Evolutionary conservation across 148 eudicot genomes (phyloP).

Genomic region (Pharnaceum exiguum): DNA sequence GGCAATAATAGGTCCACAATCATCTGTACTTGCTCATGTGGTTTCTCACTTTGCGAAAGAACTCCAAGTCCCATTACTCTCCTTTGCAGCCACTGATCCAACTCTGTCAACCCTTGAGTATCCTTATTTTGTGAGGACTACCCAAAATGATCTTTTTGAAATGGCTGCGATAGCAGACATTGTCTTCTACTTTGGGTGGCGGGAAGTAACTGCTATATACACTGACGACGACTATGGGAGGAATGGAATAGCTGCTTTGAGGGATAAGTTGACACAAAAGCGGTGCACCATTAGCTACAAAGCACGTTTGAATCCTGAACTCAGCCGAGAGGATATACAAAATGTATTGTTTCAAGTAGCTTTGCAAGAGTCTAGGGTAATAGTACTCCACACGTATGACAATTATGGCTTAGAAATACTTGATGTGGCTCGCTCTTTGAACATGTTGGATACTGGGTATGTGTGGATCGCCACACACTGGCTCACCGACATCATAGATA

Average conservation of each 20-base stretch:
- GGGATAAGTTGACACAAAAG: slow-evolving; percentile 36
- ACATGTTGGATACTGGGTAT: slow-evolving; percentile 54
- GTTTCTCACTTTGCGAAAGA: slow-evolving; percentile 42
- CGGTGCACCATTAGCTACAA: slow-evolving; percentile 41
- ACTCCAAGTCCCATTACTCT: slow-evolving; percentile 59
- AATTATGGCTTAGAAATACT: slow-evolving; percentile 35
- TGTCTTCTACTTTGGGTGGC: slow-evolving; percentile 48
- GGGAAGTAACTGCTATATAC: slow-evolving; percentile 46
- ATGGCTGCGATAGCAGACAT: slow-evolving; percentile 67
- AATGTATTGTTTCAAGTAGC: slow-evolving; percentile 35
- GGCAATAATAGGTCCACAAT: slow-evolving; percentile 71
- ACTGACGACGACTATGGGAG: slow-evolving; percentile 63
- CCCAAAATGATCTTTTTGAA: slow-evolving; percentile 47
- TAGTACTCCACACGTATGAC: slow-evolving; percentile 49
- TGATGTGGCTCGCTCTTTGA: slow-evolving; percentile 39
- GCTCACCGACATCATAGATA: slow-evolving; percentile 52
- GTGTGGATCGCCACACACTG: slow-evolving; percentile 78
- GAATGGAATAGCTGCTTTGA: slow-evolving; percentile 49
- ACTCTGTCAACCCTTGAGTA: slow-evolving; percentile 47
- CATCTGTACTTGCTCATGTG: slow-evolving; percentile 51
- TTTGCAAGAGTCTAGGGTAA: slow-evolving; percentile 42
- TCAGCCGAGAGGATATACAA: slow-evolving; percentile 32
- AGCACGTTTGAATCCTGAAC: slow-evolving; percentile 34
- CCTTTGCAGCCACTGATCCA: slow-evolving; percentile 65
- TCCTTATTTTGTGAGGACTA: slow-evolving; percentile 47